Conservation (phyloP, 768 basidiomycete genomes). For the Mycena maculata region DNA sequence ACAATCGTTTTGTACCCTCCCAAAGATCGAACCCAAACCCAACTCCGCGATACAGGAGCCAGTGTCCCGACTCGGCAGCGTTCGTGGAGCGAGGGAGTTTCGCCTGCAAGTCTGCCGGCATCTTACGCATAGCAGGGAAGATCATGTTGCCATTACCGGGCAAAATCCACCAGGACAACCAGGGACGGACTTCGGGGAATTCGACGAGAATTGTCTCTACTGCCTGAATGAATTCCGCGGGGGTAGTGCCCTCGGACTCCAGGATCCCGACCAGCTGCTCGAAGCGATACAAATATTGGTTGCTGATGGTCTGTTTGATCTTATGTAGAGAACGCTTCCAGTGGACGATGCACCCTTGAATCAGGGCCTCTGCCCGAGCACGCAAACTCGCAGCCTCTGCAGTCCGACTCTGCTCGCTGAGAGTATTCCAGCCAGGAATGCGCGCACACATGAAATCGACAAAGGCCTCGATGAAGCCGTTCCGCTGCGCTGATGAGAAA, state of each 20-base stretch:
- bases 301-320: slow-evolving; percentile 11
- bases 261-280: slow-evolving; percentile 5
- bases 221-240: slow-evolving; percentile 8
- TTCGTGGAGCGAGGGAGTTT: slow-evolving; percentile 13
- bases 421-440: slow-evolving; percentile 22
- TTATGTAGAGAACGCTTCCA: slow-evolving; percentile 15
- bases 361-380: background rate
- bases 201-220: background rate
- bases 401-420: background rate
- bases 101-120: slow-evolving; percentile 4
- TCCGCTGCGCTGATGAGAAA: slow-evolving; percentile 21
- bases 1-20: slow-evolving; percentile 13
- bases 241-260: background rate
- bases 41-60: slow-evolving; percentile 5
- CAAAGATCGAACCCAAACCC: background rate
- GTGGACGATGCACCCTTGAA: slow-evolving; percentile 14
- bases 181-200: slow-evolving; percentile 14
- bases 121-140: slow-evolving; percentile 23
- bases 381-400: background rate
- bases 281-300: slow-evolving; percentile 1
- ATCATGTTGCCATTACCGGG: slow-evolving; percentile 26
- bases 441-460: slow-evolving; percentile 10
- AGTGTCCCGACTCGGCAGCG: slow-evolving; percentile 1
- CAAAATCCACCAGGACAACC: slow-evolving; percentile 22
- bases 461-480: slow-evolving; percentile 14